These are phyloP conservation scores for Bipolaris gigantea DNA, from an alignment of 2,329 filamentous ascomycete genomes.

Conservation along the genomic window DNA sequence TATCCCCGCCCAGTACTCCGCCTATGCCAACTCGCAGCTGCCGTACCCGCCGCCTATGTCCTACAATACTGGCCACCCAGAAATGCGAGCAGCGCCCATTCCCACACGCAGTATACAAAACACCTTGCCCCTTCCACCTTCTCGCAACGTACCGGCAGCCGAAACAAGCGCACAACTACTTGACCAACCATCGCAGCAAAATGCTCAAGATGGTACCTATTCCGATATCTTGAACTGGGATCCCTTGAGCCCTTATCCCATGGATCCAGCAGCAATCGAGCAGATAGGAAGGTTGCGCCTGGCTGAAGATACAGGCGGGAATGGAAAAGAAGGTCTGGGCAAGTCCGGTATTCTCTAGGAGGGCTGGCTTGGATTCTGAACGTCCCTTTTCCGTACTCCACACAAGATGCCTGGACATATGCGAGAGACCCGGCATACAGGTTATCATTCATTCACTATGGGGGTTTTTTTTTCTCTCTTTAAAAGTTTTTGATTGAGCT, in stretches of 20 bases:
- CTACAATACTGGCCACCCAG: neutral
- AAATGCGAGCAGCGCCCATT: neutral
- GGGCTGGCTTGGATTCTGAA: too few species aligned
- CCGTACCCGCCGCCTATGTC: neutral
- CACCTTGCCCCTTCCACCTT: neutral
- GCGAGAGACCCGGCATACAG: too few species aligned
- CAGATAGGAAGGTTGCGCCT: neutral
- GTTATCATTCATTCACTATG: too few species aligned
- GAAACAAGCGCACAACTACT: neutral
- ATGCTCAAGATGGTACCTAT: neutral
- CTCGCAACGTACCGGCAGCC: neutral
- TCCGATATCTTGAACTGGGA: neutral
- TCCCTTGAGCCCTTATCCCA: neutral
- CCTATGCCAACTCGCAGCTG: neutral
- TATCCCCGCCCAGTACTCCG: neutral
- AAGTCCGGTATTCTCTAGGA: too few species aligned
- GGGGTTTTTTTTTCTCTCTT: too few species aligned
- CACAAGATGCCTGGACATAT: too few species aligned
- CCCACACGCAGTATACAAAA: neutral
- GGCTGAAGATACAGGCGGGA: neutral
- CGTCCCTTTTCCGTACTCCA: too few species aligned
- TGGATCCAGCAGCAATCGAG: too few species aligned
- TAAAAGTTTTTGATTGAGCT: too few species aligned
- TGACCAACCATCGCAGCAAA: neutral
- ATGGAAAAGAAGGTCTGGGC: neutral